Conservation (phyloP, 2,329 filamentous ascomycete species). For the Mycosphaerella arachidis region DNA sequence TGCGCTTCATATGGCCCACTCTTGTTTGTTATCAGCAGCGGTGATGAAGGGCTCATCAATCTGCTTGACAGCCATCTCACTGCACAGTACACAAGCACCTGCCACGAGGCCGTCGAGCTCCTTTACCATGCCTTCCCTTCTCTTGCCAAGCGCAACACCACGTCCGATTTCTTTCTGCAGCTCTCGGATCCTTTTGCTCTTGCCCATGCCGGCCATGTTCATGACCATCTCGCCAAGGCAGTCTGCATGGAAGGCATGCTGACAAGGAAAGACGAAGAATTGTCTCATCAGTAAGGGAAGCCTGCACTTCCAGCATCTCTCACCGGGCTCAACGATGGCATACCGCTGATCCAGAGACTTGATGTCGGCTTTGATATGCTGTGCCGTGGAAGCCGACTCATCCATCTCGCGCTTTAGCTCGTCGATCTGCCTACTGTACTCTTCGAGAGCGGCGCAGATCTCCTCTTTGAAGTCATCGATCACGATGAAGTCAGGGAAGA, state of each 20-base stretch:
- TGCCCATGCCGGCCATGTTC: constrained; percentile 71
- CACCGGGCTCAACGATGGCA: constrained; percentile 92
- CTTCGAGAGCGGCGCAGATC: constrained; percentile 88
- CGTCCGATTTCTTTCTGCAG: constrained; percentile 78
- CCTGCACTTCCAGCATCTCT: constrained; percentile 85
- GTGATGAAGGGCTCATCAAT: constrained; percentile 90
- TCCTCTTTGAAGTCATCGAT: constrained; percentile 99
- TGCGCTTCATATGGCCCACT: constrained; percentile 60
- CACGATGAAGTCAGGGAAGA: constrained; percentile 97
- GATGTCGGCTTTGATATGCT: constrained; percentile 88
- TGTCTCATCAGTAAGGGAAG: constrained; percentile 82
- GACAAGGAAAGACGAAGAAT: constrained; percentile 98
- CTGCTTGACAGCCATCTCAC: constrained; percentile 88
- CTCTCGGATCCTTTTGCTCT: constrained; percentile 75
- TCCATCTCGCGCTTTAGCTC: constrained; percentile 90
- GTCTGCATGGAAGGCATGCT: constrained; percentile 96
- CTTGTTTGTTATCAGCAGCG: constrained; percentile 65
- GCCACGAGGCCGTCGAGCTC: constrained; percentile 92
- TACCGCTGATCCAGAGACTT: constrained; percentile 80
- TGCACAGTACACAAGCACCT: constrained; percentile 82
- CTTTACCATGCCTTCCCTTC: constrained; percentile 75
- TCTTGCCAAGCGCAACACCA: constrained; percentile 61
- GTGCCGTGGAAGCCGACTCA: constrained; percentile 79
- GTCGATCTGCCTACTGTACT: constrained; percentile 90
- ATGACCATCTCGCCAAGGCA: constrained; percentile 83